phyloP scores from a whole-genome alignment of 2,329 filamentous ascomycete genomes.

The Pseudocercospora fijiensis region DNA sequence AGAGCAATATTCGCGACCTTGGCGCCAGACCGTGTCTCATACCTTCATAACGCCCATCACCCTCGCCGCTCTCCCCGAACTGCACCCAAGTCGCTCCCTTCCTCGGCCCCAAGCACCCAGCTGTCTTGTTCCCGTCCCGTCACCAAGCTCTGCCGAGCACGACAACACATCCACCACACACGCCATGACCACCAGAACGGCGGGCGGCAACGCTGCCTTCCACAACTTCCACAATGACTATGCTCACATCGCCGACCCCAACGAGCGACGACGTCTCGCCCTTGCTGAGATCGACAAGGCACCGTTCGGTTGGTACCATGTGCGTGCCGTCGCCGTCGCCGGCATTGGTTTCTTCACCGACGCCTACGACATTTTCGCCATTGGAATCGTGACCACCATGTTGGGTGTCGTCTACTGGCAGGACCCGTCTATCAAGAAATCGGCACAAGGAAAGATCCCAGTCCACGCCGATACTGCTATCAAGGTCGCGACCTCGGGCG shows the following conservation, averaged over 20 bases:
- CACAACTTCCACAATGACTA: constrained; percentile 79
- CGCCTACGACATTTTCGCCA: constrained; percentile 75
- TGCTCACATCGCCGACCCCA: constrained; percentile 64
- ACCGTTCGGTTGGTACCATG: constrained; percentile 80
- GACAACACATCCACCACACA: neutral
- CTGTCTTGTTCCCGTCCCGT: constrained; percentile 3
- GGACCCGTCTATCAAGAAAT: constrained; percentile 16
- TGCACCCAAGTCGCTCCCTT: constrained; percentile 17
- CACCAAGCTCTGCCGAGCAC: constrained; percentile 6
- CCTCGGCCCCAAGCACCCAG: constrained; percentile 16
- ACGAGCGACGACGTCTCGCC: constrained; percentile 74
- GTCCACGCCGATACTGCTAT: constrained; percentile 72
- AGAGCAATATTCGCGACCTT: constrained; percentile 1
- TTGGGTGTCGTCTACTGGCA: constrained; percentile 75
- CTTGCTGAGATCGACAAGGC: constrained; percentile 81
- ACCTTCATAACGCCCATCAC: constrained; percentile 11
- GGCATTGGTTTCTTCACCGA: constrained; percentile 89
- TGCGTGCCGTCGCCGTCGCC: constrained; percentile 72
- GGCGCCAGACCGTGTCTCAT: constrained; percentile 3
- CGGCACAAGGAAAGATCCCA: constrained; percentile 57
- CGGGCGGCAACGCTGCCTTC: constrained; percentile 68
- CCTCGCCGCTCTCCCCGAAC: constrained; percentile 9
- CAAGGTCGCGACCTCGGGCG: constrained; percentile 80
- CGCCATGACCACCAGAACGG: constrained; percentile 17
- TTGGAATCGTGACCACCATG: constrained; percentile 71